Evolutionary conservation across 371 early-diverging fungal species (phyloP).

Genomic region (Rhizopus arrhizus): DNA sequence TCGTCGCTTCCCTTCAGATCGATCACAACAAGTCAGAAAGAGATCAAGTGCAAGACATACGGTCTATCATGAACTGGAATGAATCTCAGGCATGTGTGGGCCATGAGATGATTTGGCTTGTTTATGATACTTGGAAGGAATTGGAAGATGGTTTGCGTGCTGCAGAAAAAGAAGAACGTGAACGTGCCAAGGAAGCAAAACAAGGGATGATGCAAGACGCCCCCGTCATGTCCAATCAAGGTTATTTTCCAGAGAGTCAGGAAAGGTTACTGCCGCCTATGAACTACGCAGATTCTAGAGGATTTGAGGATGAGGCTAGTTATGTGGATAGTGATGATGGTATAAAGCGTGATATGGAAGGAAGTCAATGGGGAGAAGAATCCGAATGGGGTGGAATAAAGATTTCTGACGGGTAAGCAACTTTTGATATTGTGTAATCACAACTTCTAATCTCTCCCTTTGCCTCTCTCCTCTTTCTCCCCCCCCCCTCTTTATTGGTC

Average conservation of each 20-base stretch:
- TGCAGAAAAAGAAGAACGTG: constrained; percentile 72
- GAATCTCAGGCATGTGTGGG: constrained; percentile 55
- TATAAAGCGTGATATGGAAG: constrained; percentile 50
- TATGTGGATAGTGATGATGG: constrained; percentile 53
- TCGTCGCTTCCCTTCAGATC: constrained; percentile 41
- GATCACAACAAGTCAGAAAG: constrained; percentile 40
- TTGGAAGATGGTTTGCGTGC: constrained; percentile 77
- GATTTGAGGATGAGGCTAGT: constrained; percentile 50
- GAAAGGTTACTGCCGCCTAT: constrained; percentile 34
- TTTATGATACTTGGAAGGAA: constrained; percentile 75
- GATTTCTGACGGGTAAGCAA: constrained; percentile 51
- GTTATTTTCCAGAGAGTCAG: constrained; percentile 41
- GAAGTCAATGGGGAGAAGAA: constrained; percentile 58
- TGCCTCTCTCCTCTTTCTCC: background rate
- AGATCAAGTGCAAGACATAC: constrained; percentile 45
- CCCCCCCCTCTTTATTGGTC: background rate
- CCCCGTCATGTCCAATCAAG: constrained; percentile 4
- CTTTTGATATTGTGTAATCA: too few species aligned
- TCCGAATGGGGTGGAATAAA: constrained; percentile 59
- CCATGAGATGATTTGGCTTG: constrained; percentile 66
- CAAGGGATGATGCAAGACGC: constrained; percentile 25
- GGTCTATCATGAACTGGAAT: constrained; percentile 53
- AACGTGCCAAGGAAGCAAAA: constrained; percentile 42
- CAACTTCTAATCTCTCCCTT: too few species aligned
- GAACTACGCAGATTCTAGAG: constrained; percentile 24